Evolutionary conservation across 345 rosid genomes (phyloP).

Genomic region (Angophora floribunda): DNA sequence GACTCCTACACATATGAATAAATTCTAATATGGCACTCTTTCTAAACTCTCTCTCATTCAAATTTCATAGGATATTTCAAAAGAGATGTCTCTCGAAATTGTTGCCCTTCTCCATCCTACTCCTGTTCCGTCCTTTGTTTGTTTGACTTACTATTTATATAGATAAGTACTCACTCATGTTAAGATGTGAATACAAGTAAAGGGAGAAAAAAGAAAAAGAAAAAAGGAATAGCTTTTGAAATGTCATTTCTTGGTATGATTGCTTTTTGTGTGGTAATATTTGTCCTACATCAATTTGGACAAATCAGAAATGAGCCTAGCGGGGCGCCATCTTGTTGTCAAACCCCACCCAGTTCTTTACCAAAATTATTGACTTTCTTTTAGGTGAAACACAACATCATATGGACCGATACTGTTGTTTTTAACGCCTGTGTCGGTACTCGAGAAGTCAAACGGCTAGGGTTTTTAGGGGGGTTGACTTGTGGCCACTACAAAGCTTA

Average conservation of each 20-base stretch:
- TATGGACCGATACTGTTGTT: background rate
- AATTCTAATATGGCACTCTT: background rate
- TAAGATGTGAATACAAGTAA: background rate
- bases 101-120: background rate
- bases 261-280: background rate
- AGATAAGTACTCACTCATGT: background rate
- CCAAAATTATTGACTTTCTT: background rate
- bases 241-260: background rate
- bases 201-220: background rate
- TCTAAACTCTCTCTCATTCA: background rate
- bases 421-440: background rate
- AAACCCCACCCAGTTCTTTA: background rate
- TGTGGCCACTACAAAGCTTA: background rate
- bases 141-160: background rate
- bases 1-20: background rate
- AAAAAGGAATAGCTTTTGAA: background rate
- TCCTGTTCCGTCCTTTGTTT: background rate
- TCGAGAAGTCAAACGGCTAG: background rate
- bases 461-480: background rate
- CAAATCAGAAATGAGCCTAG: background rate
- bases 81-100: background rate
- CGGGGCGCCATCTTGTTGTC: background rate
- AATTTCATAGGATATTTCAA: background rate
- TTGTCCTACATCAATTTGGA: background rate
- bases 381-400: background rate